Evolutionary conservation across 441 rosid genomes (phyloP).

Genomic region (Biscutella auriculata): DNA sequence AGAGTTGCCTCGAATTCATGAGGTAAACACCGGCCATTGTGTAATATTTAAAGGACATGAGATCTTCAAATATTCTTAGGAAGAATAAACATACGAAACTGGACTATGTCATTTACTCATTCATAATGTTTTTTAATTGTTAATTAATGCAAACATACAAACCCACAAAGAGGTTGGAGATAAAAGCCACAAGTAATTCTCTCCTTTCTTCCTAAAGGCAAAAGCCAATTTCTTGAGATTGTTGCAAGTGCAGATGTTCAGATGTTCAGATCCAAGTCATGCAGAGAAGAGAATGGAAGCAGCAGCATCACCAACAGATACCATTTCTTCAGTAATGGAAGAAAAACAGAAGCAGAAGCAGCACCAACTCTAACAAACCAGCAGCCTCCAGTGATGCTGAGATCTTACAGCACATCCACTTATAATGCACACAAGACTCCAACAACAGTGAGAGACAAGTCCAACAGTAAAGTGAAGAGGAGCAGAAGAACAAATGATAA

Average conservation of each 20-base stretch:
- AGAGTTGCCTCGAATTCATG: neutral
- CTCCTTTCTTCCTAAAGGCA: constrained; percentile 1
- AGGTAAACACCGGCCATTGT: constrained; percentile 13
- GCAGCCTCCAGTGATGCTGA: constrained; percentile 51
- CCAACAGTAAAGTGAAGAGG: constrained; percentile 33
- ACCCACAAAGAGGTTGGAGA: constrained; percentile 24
- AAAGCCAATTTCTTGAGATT: constrained; percentile 1
- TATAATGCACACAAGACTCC: constrained; percentile 24
- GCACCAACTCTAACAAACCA: constrained; percentile 26
- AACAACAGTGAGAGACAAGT: constrained; percentile 22
- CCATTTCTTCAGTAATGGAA: constrained; percentile 21
- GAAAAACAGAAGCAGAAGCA: constrained; percentile 7
- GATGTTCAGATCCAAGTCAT: constrained; percentile 63
- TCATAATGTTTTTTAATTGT: neutral
- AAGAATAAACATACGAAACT: constrained; percentile 1
- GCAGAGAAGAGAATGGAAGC: constrained; percentile 48
- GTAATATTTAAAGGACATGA: constrained; percentile 8
- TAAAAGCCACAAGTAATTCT: constrained; percentile 8
- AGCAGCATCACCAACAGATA: constrained; percentile 28
- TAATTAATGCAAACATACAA: neutral
- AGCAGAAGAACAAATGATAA: too few relatives aligned
- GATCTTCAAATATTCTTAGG: constrained; percentile 15
- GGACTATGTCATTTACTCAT: neutral
- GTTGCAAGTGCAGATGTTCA: constrained; percentile 40
- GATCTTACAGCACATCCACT: constrained; percentile 61